These are phyloP conservation scores for Calocera cornea DNA, from an alignment of 768 basidiomycete species.

Conservation along the genomic window DNA sequence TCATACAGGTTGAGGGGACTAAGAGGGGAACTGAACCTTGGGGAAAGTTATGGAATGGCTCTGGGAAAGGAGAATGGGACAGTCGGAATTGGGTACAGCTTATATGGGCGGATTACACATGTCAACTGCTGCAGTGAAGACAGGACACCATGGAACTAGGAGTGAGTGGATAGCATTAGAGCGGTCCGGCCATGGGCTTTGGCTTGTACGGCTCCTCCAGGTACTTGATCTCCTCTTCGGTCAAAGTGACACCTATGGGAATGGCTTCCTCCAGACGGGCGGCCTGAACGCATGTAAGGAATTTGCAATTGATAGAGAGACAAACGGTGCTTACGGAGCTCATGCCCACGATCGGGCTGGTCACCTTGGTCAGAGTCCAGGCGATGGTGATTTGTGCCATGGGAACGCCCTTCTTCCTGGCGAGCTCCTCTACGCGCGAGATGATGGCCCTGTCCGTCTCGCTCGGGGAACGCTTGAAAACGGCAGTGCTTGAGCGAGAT, in stretches of 20 bases:
- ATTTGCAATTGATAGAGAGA: background rate
- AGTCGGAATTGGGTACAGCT: no score
- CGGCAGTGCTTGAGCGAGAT: background rate
- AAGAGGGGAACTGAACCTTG: no score
- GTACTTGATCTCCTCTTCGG: constrained; percentile 22
- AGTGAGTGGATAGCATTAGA: no score
- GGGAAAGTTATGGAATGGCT: no score
- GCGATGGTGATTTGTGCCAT: constrained; percentile 26
- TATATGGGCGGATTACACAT: no score
- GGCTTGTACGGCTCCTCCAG: constrained; percentile 23
- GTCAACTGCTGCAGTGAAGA: no score
- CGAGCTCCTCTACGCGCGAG: constrained; percentile 18
- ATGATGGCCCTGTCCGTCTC: constrained; percentile 17
- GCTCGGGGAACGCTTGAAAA: background rate
- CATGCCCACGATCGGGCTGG: background rate
- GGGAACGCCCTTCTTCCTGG: constrained; percentile 18
- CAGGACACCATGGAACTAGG: no score
- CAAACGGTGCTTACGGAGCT: background rate
- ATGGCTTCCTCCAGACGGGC: background rate
- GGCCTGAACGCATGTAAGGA: background rate
- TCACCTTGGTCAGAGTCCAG: constrained; percentile 17
- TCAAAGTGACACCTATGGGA: constrained; percentile 12
- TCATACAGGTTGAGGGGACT: no score
- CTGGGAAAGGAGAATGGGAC: no score
- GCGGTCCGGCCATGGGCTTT: constrained; percentile 3